phyloP scores from a whole-genome alignment of 768 basidiomycete genomes.

The Boletellus emodensis region DNA sequence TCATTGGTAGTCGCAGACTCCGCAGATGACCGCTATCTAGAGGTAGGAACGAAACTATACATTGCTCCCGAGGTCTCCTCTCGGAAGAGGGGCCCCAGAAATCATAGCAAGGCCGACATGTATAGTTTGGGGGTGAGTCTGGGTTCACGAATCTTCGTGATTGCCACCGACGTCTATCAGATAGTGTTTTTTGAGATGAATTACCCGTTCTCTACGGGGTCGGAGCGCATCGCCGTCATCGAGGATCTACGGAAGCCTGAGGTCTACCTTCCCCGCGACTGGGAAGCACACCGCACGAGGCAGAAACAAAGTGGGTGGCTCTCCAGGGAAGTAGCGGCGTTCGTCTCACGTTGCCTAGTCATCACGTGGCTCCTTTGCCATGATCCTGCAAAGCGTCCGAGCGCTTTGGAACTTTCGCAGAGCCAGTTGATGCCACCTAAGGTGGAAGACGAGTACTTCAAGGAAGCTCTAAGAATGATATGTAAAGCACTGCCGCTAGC shows the following conservation, averaged over 20 bases:
- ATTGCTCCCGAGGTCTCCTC: constrained; percentile 89
- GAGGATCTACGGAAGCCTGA: constrained; percentile 70
- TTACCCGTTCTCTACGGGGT: constrained; percentile 72
- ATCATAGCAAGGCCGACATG: constrained; percentile 89
- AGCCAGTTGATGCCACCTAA: constrained; percentile 71
- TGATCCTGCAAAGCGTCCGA: constrained; percentile 72
- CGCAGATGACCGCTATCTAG: constrained; percentile 33
- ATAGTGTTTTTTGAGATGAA: constrained; percentile 99
- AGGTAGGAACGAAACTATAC: constrained; percentile 88
- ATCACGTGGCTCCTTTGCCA: constrained; percentile 81
- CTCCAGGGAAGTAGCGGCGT: not conserved
- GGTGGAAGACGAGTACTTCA: constrained; percentile 84
- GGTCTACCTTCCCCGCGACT: constrained; percentile 72
- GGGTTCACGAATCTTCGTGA: not conserved
- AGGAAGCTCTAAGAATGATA: constrained; percentile 72
- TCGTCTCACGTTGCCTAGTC: constrained; percentile 40
- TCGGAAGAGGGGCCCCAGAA: constrained; percentile 55
- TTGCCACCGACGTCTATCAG: constrained; percentile 35
- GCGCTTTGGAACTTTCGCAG: constrained; percentile 78
- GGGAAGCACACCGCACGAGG: constrained; percentile 57
- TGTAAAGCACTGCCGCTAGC: constrained; percentile 37
- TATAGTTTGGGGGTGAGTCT: constrained; percentile 82
- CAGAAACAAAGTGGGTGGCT: constrained; percentile 66
- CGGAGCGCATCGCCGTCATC: constrained; percentile 81
- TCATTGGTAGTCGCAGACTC: not conserved